Evolutionary conservation across 495 filamentous ascomycete species (phyloP).

Genomic region (Podospora pseudoanserina): DNA sequence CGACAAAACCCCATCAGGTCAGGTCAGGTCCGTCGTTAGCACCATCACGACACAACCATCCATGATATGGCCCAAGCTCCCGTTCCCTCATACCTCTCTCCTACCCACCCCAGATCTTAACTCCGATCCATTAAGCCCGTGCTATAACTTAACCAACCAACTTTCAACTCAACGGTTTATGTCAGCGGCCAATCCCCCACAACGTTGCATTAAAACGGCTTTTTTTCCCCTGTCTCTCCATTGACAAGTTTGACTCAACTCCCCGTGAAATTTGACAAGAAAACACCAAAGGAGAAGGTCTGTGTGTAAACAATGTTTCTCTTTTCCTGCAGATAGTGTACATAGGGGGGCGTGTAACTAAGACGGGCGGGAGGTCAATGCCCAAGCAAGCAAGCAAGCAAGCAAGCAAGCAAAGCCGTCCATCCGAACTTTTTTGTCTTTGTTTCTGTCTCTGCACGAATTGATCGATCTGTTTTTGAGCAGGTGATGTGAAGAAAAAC

Average conservation of each 20-base stretch:
- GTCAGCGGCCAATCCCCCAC: not conserved
- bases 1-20: too few species aligned
- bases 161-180: not conserved
- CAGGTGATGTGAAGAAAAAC: not conserved
- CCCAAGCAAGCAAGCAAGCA: not conserved
- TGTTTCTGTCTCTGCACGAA: not conserved
- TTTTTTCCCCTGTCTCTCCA: not conserved
- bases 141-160: not conserved
- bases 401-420: not conserved
- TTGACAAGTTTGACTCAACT: not conserved
- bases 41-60: too few species aligned
- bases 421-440: not conserved
- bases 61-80: too few species aligned
- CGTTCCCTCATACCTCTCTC: too few species aligned
- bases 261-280: not conserved
- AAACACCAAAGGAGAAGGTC: not conserved
- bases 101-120: not conserved
- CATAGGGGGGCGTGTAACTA: not conserved
- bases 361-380: not conserved
- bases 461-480: too few species aligned
- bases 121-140: not conserved
- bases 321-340: not conserved
- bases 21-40: too few species aligned
- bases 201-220: not conserved
- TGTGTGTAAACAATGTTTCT: not conserved